Conservation (phyloP, 2,329 filamentous ascomycete genomes). For the Harringtonia lauricola region DNA sequence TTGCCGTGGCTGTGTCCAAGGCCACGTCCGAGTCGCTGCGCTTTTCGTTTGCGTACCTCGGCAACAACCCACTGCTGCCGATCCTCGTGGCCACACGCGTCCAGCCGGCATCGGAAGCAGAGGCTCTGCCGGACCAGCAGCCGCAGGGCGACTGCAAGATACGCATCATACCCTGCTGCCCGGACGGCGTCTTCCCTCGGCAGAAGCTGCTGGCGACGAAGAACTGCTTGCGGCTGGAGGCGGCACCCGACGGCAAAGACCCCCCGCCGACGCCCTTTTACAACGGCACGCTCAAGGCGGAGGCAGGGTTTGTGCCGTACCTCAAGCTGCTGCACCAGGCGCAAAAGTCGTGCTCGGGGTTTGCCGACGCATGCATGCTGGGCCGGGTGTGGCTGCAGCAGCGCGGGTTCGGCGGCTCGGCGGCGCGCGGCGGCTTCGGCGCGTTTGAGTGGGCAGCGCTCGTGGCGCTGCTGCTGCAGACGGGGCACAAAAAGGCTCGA, state of each 20-base stretch:
- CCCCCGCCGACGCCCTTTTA: constrained; percentile 65
- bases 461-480: constrained; percentile 68
- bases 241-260: constrained; percentile 29
- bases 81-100: constrained; percentile 32
- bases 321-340: constrained; percentile 64
- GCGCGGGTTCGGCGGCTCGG: constrained; percentile 61
- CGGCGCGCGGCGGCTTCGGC: constrained; percentile 77
- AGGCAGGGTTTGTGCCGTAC: constrained; percentile 62
- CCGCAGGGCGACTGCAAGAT: constrained; percentile 44
- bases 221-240: constrained; percentile 55
- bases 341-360: constrained; percentile 58
- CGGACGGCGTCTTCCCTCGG: constrained; percentile 56
- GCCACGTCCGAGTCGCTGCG: constrained; percentile 40
- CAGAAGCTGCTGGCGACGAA: constrained; percentile 60
- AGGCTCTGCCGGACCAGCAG: constrained; percentile 10
- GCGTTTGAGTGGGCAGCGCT: constrained; percentile 84
- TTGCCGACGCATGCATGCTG: constrained; percentile 74
- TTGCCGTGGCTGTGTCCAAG: constrained; percentile 57
- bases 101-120: constrained; percentile 16
- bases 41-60: constrained; percentile 52
- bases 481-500: constrained; percentile 38
- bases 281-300: constrained; percentile 74
- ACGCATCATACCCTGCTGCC: constrained; percentile 60
- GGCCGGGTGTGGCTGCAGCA: constrained; percentile 85
- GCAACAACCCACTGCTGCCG: constrained; percentile 69